Conservation (phyloP, 352 stramenopile genomes). For the Pythium vanterpoolii region DNA sequence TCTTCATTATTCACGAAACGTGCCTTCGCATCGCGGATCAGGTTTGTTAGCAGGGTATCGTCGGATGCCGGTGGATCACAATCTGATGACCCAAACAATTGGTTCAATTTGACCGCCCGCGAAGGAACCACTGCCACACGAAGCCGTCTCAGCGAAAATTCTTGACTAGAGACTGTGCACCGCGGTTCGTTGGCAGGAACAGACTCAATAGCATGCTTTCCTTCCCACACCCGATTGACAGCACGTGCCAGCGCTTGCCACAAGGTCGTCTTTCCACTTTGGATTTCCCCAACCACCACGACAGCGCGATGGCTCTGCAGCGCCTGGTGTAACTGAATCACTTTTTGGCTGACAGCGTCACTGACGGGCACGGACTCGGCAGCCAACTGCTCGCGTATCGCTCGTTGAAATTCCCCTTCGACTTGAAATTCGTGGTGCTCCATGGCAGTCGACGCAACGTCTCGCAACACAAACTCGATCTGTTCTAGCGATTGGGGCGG, state of each 20-base stretch:
- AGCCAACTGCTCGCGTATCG: not conserved
- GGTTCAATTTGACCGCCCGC: slow-evolving; percentile 31
- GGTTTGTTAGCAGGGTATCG: slow-evolving; percentile 33
- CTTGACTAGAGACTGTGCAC: not conserved
- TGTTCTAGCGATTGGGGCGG: slow-evolving; percentile 24
- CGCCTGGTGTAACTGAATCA: slow-evolving; percentile 40
- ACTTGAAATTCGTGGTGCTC: slow-evolving; percentile 5
- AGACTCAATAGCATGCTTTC: not conserved
- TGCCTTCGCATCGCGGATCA: slow-evolving; percentile 49
- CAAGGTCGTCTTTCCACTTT: slow-evolving; percentile 54
- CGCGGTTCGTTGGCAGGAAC: not conserved
- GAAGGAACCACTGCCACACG: slow-evolving; percentile 40
- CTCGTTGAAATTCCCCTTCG: slow-evolving; percentile 32
- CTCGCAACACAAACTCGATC: slow-evolving; percentile 41
- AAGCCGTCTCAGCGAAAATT: slow-evolving; percentile 11
- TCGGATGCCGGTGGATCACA: slow-evolving; percentile 7
- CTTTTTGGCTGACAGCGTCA: slow-evolving; percentile 31
- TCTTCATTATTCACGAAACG: slow-evolving; percentile 17
- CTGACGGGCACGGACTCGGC: slow-evolving; percentile 2
- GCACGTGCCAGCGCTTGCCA: slow-evolving; percentile 38
- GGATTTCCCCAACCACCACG: slow-evolving; percentile 38
- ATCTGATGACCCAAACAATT: slow-evolving; percentile 28
- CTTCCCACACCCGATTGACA: not conserved
- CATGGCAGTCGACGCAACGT: slow-evolving; percentile 28
- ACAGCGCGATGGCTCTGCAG: slow-evolving; percentile 28